Conservation (phyloP, 2,329 filamentous ascomycete species). For the Fusarium secorum region DNA sequence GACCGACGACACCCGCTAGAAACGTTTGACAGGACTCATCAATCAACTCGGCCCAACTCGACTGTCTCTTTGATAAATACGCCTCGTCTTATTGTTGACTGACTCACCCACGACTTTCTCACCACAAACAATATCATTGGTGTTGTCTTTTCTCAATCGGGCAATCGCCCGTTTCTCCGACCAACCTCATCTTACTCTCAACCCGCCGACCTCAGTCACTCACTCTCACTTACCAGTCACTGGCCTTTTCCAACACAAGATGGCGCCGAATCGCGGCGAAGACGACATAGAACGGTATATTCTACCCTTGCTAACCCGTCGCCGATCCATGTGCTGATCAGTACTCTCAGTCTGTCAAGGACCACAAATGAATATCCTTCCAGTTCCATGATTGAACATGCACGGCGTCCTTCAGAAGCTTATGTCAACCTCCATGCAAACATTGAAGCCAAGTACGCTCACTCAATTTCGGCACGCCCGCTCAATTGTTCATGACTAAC, state of each 20-base stretch:
- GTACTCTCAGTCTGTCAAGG: conserved; percentile 30
- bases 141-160: background rate
- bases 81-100: background rate
- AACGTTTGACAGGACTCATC: conserved; percentile 7
- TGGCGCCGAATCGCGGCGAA: conserved; percentile 38
- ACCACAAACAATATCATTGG: background rate
- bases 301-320: background rate
- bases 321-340: conserved; percentile 24
- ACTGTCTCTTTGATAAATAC: conserved; percentile 6
- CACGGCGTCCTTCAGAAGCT: conserved; percentile 44
- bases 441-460: conserved; percentile 54
- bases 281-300: conserved; percentile 43
- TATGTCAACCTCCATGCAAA: conserved; percentile 56
- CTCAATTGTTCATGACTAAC: conserved; percentile 20
- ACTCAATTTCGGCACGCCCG: background rate
- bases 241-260: conserved; percentile 14
- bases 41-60: background rate
- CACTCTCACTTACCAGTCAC: background rate
- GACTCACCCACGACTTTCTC: background rate
- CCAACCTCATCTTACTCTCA: background rate
- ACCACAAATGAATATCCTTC: conserved; percentile 41
- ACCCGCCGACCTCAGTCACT: background rate
- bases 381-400: conserved; percentile 49
- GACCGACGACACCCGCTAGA: conserved; percentile 24
- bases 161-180: conserved; percentile 5